Conservation (phyloP, 2,329 filamentous ascomycete species). For the Ceratocystis smalleyi region DNA sequence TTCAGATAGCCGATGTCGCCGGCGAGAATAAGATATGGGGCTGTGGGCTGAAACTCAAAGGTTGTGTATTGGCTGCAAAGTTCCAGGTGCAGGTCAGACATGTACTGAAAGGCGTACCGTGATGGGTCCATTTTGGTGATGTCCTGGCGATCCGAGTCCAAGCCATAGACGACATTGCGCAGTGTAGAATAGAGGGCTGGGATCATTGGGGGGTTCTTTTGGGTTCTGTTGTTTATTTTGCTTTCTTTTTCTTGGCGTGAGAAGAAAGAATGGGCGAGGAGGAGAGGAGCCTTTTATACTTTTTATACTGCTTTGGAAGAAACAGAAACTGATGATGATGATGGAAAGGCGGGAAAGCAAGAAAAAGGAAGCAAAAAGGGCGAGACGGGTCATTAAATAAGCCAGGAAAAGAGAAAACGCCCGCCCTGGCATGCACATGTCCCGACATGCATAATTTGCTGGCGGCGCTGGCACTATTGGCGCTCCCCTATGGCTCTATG, state of each 20-base stretch:
- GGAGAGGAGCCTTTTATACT: no score
- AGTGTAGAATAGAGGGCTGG: not conserved
- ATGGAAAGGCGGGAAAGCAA: not conserved
- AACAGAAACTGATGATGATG: not conserved
- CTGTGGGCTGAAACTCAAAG: constrained; percentile 28
- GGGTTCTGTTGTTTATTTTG: no score
- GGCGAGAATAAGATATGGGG: constrained; percentile 31
- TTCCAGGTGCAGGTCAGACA: constrained; percentile 39
- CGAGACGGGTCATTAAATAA: not conserved
- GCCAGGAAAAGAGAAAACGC: not conserved
- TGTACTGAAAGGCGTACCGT: constrained; percentile 12
- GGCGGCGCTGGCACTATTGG: not conserved
- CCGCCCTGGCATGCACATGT: not conserved
- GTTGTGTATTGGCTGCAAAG: constrained; percentile 29
- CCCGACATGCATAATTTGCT: not conserved
- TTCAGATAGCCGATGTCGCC: constrained; percentile 33
- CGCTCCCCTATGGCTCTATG: not conserved
- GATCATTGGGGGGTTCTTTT: no score
- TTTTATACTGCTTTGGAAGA: not conserved
- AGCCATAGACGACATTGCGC: not conserved
- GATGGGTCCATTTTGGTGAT: constrained; percentile 7
- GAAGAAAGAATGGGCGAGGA: not conserved
- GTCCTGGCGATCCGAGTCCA: not conserved
- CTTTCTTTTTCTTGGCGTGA: no score
- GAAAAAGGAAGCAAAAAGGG: not conserved